A percentile compares a stretch with the other conserved stretches of the same genome.
Conservation (phyloP, 2,329 filamentous ascomycete genomes). For the Fusarium mangiferae region DNA sequence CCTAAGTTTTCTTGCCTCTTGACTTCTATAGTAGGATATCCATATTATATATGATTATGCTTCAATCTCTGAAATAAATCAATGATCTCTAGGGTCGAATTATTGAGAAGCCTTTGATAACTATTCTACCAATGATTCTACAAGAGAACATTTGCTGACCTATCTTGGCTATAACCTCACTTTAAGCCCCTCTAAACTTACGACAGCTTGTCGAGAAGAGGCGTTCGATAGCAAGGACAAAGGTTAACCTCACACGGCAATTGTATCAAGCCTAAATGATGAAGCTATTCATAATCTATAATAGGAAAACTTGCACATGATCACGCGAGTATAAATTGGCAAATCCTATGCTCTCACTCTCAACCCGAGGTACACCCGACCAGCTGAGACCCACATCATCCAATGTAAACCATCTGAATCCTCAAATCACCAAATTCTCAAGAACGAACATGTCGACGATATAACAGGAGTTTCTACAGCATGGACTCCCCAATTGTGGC, state of each 20-base stretch:
- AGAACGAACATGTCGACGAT: conserved; percentile 18
- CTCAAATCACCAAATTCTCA: conserved; percentile 1
- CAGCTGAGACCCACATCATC: conserved; percentile 30
- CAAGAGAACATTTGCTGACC: neutral
- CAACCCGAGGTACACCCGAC: conserved; percentile 40
- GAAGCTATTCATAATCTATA: neutral
- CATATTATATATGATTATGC: neutral
- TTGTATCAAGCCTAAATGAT: neutral
- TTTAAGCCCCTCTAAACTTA: neutral
- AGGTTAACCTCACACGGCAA: neutral
- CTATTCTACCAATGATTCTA: neutral
- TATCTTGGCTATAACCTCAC: neutral
- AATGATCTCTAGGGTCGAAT: no score
- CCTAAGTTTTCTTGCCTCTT: neutral
- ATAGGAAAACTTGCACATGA: conserved; percentile 34
- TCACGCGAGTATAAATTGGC: conserved; percentile 4
- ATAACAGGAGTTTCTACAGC: conserved; percentile 16
- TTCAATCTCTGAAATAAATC: neutral
- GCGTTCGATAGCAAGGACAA: neutral
- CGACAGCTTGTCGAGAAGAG: neutral
- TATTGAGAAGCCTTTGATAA: neutral
- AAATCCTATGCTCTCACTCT: neutral
- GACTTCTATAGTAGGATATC: neutral
- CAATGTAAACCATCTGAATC: conserved; percentile 19
- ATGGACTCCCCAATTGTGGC: conserved; percentile 88